Conservation (phyloP, 495 filamentous ascomycete species). For the Talaromyces proteolyticus region DNA sequence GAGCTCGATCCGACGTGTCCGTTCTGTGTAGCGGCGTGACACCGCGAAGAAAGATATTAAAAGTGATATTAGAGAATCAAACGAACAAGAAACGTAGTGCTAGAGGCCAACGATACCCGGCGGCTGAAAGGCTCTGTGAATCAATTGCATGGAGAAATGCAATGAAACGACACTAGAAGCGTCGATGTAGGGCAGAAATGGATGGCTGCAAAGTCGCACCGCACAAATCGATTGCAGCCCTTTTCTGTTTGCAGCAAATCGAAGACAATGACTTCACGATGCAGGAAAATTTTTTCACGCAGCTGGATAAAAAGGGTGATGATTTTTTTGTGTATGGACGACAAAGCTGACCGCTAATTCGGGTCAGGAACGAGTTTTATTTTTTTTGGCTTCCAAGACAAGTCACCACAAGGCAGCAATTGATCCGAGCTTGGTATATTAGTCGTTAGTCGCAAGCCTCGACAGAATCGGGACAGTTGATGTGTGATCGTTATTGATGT, state of each 20-base stretch:
- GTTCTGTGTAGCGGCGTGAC: neutral
- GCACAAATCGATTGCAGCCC: too few relatives aligned
- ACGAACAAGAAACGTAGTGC: neutral
- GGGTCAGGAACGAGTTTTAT: slow-evolving; percentile 4
- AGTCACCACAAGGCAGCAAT: slow-evolving; percentile 3
- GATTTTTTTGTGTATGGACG: neutral
- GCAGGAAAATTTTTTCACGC: slow-evolving; percentile 2
- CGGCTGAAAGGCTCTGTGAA: neutral
- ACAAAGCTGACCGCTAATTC: slow-evolving; percentile 8
- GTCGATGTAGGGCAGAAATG: neutral
- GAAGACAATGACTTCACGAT: slow-evolving; percentile 1
- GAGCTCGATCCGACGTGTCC: slow-evolving; percentile 1
- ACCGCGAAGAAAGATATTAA: neutral
- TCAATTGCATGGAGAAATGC: slow-evolving; percentile 3
- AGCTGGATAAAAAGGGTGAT: neutral
- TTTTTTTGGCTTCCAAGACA: neutral
- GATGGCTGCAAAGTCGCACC: too few relatives aligned
- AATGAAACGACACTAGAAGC: neutral
- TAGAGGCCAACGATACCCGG: slow-evolving; percentile 1
- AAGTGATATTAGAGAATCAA: neutral
- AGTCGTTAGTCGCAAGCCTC: neutral
- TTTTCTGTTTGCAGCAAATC: too few relatives aligned
- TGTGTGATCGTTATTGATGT: neutral
- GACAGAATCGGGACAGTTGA: neutral
- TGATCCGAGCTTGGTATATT: neutral